Percentiles rank a stretch among this genome's conserved stretches.
phyloP scores from a whole-genome alignment of 208 protist species.

The Trypanosoma avium region DNA sequence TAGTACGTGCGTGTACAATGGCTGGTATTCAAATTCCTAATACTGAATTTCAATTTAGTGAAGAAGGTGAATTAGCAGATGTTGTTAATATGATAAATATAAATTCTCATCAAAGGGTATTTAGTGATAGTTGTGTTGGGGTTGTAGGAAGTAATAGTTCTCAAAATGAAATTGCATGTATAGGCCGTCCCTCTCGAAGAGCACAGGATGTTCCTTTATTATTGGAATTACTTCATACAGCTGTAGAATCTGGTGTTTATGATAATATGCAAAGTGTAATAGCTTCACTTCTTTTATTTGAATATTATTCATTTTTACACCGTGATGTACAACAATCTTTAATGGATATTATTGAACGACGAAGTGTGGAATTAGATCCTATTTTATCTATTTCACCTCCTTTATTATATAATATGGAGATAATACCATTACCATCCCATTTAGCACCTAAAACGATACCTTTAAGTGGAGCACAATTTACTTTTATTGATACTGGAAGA shows the following conservation, averaged over 20 bases:
- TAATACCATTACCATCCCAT: slow-evolving; percentile 69
- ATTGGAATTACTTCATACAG: slow-evolving; percentile 56
- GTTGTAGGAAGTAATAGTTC: not conserved
- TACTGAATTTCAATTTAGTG: slow-evolving; percentile 25
- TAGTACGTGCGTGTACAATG: slow-evolving; percentile 31
- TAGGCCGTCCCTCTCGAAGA: slow-evolving; percentile 20
- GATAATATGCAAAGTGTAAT: slow-evolving; percentile 38
- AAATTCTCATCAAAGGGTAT: too few species aligned
- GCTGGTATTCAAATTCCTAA: slow-evolving; percentile 22
- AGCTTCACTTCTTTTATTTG: slow-evolving; percentile 73
- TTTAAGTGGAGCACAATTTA: slow-evolving; percentile 82
- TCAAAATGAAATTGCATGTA: too few species aligned
- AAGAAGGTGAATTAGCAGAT: slow-evolving; percentile 3
- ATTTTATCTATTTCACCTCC: slow-evolving; percentile 36
- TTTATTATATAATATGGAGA: slow-evolving; percentile 71
- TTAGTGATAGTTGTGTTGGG: too few species aligned
- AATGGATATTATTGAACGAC: slow-evolving; percentile 34
- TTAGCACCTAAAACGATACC: slow-evolving; percentile 79
- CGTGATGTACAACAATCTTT: slow-evolving; percentile 43
- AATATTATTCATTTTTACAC: slow-evolving; percentile 55
- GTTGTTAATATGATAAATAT: not conserved
- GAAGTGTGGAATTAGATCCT: slow-evolving; percentile 32
- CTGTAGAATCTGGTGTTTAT: slow-evolving; percentile 31
- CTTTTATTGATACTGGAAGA: slow-evolving; percentile 85
- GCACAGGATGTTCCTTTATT: slow-evolving; percentile 56